phyloP scores from a whole-genome alignment of 768 basidiomycete genomes.

The Naganishia friedmannii region DNA sequence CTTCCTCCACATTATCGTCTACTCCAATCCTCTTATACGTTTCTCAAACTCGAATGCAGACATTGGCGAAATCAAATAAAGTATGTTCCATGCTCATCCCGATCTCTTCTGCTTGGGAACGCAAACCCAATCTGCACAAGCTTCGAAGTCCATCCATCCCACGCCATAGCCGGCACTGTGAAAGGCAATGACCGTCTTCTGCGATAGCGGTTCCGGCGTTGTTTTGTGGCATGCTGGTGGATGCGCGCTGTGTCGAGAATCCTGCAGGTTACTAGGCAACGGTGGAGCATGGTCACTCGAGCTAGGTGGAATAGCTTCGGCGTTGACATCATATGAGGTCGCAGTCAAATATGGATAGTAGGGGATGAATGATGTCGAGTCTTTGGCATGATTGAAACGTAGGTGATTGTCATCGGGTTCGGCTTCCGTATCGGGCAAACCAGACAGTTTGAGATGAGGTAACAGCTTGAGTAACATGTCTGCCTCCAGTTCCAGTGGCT shows the following conservation, averaged over 20 bases:
- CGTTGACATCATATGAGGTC: background rate
- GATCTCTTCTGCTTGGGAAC: background rate
- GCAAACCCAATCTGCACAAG: constrained; percentile 7
- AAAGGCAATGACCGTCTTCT: constrained; percentile 6
- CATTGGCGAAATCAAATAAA: background rate
- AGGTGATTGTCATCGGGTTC: background rate
- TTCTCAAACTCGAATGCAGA: background rate
- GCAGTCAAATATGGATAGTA: constrained; percentile 16
- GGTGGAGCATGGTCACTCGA: background rate
- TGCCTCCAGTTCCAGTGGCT: constrained; percentile 1
- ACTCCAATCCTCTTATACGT: background rate
- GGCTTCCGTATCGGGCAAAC: background rate
- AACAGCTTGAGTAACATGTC: background rate
- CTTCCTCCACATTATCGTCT: background rate
- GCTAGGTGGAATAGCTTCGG: background rate
- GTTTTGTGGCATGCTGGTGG: background rate
- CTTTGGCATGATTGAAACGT: background rate
- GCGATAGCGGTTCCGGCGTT: background rate
- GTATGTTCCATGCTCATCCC: background rate
- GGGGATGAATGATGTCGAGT: background rate
- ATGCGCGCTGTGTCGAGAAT: background rate
- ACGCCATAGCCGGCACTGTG: constrained; percentile 14
- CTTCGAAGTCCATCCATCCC: constrained; percentile 19
- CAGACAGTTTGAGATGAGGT: background rate
- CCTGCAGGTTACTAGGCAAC: background rate